Percentiles rank a stretch among this genome's conserved stretches.
These are phyloP conservation scores for Nicotiana attenuata DNA, from an alignment of 257 asterid species.

Conservation along the genomic window DNA sequence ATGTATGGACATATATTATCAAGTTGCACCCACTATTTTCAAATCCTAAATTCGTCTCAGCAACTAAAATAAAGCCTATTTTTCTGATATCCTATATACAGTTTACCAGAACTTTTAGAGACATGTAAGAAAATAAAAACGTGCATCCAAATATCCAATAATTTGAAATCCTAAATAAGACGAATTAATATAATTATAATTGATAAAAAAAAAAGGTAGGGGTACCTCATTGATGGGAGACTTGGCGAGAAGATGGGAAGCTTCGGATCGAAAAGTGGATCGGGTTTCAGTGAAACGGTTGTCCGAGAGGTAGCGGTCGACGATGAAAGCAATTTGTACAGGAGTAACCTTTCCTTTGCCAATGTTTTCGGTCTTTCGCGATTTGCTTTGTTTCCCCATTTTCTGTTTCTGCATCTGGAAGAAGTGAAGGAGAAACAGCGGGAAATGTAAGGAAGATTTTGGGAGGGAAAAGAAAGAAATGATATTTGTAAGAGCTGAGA, in stretches of 20 bases:
- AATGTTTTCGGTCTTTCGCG: constrained; percentile 44
- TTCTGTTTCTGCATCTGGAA: constrained; percentile 1
- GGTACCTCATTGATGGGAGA: constrained; percentile 69
- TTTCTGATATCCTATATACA: neutral
- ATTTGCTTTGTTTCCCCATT: constrained; percentile 62
- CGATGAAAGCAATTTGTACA: constrained; percentile 82
- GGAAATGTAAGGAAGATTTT: neutral
- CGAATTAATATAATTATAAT: neutral
- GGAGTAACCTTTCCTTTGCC: constrained; percentile 90
- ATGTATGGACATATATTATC: neutral
- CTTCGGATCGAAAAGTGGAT: constrained; percentile 69
- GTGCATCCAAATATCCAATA: neutral
- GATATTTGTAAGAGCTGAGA: neutral
- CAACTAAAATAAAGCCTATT: neutral
- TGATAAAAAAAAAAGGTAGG: too few species aligned
- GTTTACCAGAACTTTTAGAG: neutral
- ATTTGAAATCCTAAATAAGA: neutral
- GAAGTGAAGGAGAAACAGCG: neutral
- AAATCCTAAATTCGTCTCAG: neutral
- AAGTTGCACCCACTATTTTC: neutral
- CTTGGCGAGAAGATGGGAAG: constrained; percentile 58
- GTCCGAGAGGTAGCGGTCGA: constrained; percentile 85
- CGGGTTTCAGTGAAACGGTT: constrained; percentile 50
- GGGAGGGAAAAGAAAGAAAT: neutral
- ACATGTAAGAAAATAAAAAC: too few species aligned